Evolutionary conservation across 768 basidiomycete species (phyloP).

Genomic region (Cystobasidium tubakii): DNA sequence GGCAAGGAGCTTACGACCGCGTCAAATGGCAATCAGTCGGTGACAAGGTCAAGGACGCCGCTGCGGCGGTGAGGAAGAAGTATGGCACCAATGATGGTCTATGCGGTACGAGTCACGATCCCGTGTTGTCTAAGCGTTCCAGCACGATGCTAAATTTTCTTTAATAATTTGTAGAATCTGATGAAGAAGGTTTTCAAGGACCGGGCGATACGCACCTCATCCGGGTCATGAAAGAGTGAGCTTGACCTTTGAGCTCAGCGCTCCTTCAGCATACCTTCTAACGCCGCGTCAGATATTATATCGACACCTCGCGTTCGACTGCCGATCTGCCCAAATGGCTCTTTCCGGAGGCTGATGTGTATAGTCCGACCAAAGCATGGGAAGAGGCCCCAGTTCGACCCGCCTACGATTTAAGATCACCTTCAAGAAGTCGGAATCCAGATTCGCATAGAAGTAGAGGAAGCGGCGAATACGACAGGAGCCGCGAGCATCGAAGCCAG

Average conservation of each 20-base stretch:
- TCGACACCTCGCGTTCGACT: conserved; percentile 7
- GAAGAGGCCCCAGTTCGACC: not conserved
- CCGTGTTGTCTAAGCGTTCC: not conserved
- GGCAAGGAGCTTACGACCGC: conserved; percentile 21
- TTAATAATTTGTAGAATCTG: conserved; percentile 6
- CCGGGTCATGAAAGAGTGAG: conserved; percentile 31
- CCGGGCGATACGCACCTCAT: conserved; percentile 32
- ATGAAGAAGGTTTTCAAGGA: conserved; percentile 29
- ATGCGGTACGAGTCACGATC: conserved; percentile 11
- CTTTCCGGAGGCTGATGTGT: conserved; percentile 5
- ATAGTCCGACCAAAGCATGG: conserved; percentile 9
- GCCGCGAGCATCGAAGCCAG: not conserved
- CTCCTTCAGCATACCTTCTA: not conserved
- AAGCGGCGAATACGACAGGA: not conserved
- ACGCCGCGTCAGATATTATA: conserved; percentile 20
- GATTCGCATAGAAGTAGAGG: not conserved
- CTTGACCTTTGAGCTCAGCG: not conserved
- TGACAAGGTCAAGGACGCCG: conserved; percentile 6
- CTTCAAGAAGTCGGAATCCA: not conserved
- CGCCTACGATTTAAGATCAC: not conserved
- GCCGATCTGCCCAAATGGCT: conserved; percentile 27
- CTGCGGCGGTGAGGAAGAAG: conserved; percentile 1
- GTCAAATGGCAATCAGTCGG: conserved; percentile 27
- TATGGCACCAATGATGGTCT: conserved; percentile 4
- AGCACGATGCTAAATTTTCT: too few species aligned